phyloP scores from a whole-genome alignment of 2,329 filamentous ascomycete genomes.

The Ophiostoma australiae region DNA sequence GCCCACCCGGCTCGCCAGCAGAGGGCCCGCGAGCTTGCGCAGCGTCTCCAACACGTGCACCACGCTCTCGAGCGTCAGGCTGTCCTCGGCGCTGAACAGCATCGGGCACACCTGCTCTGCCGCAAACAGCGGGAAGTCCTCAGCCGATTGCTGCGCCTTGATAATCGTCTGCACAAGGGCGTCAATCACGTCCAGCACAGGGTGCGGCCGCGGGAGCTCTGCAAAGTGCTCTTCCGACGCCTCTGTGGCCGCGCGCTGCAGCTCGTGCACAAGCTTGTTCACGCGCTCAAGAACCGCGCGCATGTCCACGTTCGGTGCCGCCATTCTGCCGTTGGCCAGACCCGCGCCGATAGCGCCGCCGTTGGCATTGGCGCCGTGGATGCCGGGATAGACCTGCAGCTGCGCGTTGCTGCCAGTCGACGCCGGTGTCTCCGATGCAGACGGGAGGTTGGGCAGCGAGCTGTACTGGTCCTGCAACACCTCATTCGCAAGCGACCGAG shows the following conservation, averaged over 20 bases:
- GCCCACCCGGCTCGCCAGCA: slow-evolving; percentile 51
- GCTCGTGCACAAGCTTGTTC: slow-evolving; percentile 53
- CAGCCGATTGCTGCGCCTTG: slow-evolving; percentile 56
- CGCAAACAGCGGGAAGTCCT: slow-evolving; percentile 55
- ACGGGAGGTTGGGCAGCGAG: slow-evolving; percentile 39
- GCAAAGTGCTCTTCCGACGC: slow-evolving; percentile 55
- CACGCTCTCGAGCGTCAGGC: slow-evolving; percentile 55
- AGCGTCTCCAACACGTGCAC: slow-evolving; percentile 59
- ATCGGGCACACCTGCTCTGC: slow-evolving; percentile 56
- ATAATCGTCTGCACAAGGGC: slow-evolving; percentile 58
- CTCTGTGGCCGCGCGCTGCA: slow-evolving; percentile 50
- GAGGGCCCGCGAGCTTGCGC: slow-evolving; percentile 54
- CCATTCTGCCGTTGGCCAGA: slow-evolving; percentile 49
- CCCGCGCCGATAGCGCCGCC: slow-evolving; percentile 13
- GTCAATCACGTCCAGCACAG: slow-evolving; percentile 59
- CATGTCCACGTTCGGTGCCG: slow-evolving; percentile 46
- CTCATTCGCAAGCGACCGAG: slow-evolving; percentile 58
- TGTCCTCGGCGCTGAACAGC: slow-evolving; percentile 54
- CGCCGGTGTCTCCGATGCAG: background rate
- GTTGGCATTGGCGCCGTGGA: slow-evolving; percentile 39
- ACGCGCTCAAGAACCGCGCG: slow-evolving; percentile 51
- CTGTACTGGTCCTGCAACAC: slow-evolving; percentile 59
- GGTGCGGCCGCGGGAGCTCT: slow-evolving; percentile 54
- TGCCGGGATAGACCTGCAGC: slow-evolving; percentile 51
- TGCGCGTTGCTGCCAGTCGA: slow-evolving; percentile 36